Conservation (phyloP, 176 grass and related monocot genomes). For the Sorghum bicolor region Sorghum_bicolor_NCBIv3 NC_012870.2:68115501-68116000, state of each 20-base stretch:
- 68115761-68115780: constrained; percentile 20
- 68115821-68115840: background rate
- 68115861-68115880: background rate
- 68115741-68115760: constrained; percentile 8
- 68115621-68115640: background rate
- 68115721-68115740: background rate
- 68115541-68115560: no score
- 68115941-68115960: background rate
- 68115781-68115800: background rate
- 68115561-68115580: background rate
- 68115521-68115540: no score
- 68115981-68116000: no score
- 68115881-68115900: background rate
- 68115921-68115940: background rate
- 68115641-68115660: constrained; percentile 25
- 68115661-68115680: constrained; percentile 29
- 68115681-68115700: background rate
- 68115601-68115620: background rate
- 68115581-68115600: background rate
- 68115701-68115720: no score
- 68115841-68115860: background rate
- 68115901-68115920: background rate
- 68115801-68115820: background rate
- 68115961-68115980: no score
- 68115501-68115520: no score